Evolutionary conservation across 306 rosid species (phyloP).

Genomic region (Cucumis hystrix): DNA sequence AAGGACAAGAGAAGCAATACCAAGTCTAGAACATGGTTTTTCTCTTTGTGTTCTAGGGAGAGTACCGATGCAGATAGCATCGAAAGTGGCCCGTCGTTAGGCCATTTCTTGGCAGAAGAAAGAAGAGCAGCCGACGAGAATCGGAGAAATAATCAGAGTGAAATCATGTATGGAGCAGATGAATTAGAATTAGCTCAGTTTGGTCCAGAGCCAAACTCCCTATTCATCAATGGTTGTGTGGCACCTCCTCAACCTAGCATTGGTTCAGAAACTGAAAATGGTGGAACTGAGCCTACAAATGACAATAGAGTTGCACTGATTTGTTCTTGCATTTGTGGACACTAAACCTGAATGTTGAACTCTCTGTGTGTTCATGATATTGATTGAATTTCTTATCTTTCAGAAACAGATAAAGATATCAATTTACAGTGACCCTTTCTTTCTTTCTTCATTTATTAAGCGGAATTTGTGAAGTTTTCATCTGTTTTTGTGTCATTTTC

Average conservation of each 20-base stretch:
- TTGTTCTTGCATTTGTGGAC: conserved; percentile 30
- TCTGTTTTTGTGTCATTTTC: background rate
- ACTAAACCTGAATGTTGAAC: background rate
- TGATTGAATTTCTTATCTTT: background rate
- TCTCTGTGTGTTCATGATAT: background rate
- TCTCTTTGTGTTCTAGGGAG: conserved; percentile 25
- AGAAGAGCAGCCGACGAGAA: conserved; percentile 31
- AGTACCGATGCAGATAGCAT: conserved; percentile 19
- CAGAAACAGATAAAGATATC: background rate
- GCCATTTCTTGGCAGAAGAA: conserved; percentile 42
- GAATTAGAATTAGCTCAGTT: conserved; percentile 20
- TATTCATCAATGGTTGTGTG: conserved; percentile 33
- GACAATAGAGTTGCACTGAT: conserved; percentile 16
- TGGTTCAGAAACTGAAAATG: conserved; percentile 14
- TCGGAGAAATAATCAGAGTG: conserved; percentile 15
- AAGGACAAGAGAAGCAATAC: conserved; percentile 20
- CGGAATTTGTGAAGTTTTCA: background rate
- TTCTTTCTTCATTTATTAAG: background rate
- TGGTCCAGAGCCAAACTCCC: conserved; percentile 24
- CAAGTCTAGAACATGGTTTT: conserved; percentile 27
- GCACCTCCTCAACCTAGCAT: conserved; percentile 38
- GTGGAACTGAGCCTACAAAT: background rate
- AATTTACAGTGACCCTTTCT: background rate
- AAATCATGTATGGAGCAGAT: conserved; percentile 22
- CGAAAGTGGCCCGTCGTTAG: conserved; percentile 25